Evolutionary conservation across 306 rosid species (phyloP).

Genomic region (Cucumis cinereus): DNA sequence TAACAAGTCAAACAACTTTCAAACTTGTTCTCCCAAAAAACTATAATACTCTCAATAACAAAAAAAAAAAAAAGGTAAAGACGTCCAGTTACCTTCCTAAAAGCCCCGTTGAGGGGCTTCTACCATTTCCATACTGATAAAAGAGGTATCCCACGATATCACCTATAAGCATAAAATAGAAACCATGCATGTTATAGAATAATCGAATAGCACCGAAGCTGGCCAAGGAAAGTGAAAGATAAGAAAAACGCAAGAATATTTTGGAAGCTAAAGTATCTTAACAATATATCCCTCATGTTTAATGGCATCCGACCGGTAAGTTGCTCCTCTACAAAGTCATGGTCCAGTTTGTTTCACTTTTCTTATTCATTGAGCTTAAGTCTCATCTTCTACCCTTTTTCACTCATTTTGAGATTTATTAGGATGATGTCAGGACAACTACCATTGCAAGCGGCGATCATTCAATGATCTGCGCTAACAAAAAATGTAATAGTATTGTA

Average conservation of each 20-base stretch:
- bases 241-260: neutral
- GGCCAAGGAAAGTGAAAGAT: neutral
- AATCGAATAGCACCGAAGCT: neutral
- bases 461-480: neutral
- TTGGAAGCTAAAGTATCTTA: neutral
- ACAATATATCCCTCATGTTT: neutral
- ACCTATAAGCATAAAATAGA: slow-evolving; percentile 31
- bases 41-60: neutral
- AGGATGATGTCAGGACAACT: neutral
- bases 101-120: slow-evolving; percentile 55
- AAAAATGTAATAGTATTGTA: neutral
- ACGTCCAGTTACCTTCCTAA: slow-evolving; percentile 55
- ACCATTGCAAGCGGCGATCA: neutral
- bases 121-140: slow-evolving; percentile 61
- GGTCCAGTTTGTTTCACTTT: neutral
- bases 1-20: neutral
- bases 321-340: neutral
- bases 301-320: neutral
- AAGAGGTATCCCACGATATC: slow-evolving; percentile 82
- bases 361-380: neutral
- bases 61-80: neutral
- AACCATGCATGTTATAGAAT: slow-evolving; percentile 6
- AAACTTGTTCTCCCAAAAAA: neutral
- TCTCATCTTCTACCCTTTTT: neutral
- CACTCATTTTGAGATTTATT: neutral